Base-by-base conservation (phyloP, 2,329 filamentous ascomycete species). In the Phoma herbarum region DNA sequence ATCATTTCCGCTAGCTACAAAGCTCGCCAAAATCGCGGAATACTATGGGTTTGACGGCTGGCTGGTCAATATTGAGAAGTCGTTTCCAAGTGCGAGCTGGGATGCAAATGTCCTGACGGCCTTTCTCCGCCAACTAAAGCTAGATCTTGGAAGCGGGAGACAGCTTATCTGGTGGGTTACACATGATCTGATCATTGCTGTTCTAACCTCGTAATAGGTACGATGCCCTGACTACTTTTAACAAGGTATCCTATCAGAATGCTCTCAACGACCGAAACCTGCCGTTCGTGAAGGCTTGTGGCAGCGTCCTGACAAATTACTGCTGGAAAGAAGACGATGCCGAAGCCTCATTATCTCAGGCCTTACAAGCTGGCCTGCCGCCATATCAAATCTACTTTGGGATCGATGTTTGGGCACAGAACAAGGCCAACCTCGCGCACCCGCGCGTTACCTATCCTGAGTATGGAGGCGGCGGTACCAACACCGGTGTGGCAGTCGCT, bases 391-490 rank as follows among this genome's bases (percentile, higher is more conserved):
- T 82, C 2, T 77, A 73, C 59, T 78, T 80, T 56, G 81, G 80
- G 4, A 74, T 82, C 28, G 80, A 83, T 56, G 76, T 80, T 5
- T 82, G 80, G 73, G 80, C 80, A 8, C 80, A 82, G 50, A 81
- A 80, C 44, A 71, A 57, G 10, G 66, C 63, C 9, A 67, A 58
- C 2, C 54, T 71, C 14, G 67, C 60, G 3, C 71, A 71, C 22
- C 70, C 69, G 16, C 69, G 78, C 31, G 52, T 72, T 5, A 80
- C 78, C 0, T 80, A 73, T 59, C 78, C 78, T 4, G 66, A 67
- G 35, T 63, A 71, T 33, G 70, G 71, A 14, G 78, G 78, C 10
- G 78, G 78, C 11, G 78, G 79, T 18, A 80, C 78, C 1, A 79
- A 78, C 20, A 79, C 77, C 26, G 78, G 78, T 1, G 43, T 77